Evolutionary conservation across 1,284 basidiomycete species (phyloP).

Genomic region (Prillingera fragicola): DNA sequence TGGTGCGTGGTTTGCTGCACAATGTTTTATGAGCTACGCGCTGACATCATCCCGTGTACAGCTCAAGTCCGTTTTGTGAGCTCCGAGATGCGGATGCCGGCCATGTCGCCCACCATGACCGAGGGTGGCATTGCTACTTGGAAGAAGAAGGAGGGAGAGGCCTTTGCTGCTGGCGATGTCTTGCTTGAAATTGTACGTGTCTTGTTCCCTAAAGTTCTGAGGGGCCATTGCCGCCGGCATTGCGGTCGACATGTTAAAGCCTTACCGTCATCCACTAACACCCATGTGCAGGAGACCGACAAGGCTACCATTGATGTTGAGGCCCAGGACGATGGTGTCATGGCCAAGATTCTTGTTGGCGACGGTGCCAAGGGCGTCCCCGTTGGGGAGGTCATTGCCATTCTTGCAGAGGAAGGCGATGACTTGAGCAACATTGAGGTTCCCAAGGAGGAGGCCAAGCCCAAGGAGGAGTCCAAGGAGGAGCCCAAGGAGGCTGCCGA

Average conservation of each 20-base stretch:
- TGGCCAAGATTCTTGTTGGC: conserved; percentile 82
- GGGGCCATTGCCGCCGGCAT: too few relatives aligned
- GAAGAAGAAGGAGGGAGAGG: conserved; percentile 87
- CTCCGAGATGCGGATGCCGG: conserved; percentile 76
- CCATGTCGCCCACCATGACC: conserved; percentile 98
- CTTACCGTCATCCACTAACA: too few relatives aligned
- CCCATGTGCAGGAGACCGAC: conserved; percentile 78
- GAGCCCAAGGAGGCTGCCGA: conserved; percentile 49
- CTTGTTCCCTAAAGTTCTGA: too few relatives aligned
- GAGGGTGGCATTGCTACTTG: conserved; percentile 89
- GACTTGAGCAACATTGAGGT: conserved; percentile 78
- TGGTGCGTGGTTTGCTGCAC: not conserved
- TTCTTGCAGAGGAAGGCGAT: conserved; percentile 95
- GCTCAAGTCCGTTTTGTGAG: conserved; percentile 54
- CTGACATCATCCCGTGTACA: conserved; percentile 1
- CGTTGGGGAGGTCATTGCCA: conserved; percentile 82
- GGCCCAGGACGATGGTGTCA: conserved; percentile 88
- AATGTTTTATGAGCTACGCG: not conserved
- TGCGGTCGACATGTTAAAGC: too few relatives aligned
- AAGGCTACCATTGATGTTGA: conserved; percentile 99
- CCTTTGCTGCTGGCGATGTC: conserved; percentile 80
- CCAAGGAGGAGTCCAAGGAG: conserved; percentile 50
- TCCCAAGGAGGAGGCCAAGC: conserved; percentile 35
- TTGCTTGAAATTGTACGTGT: conserved; percentile 81
- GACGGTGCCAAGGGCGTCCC: conserved; percentile 81